Percentiles rank a stretch among this genome's conserved stretches.
Evolutionary conservation across 176 grass and related monocot genomes (phyloP).

Genomic region (Zoysia pacifica): DNA sequence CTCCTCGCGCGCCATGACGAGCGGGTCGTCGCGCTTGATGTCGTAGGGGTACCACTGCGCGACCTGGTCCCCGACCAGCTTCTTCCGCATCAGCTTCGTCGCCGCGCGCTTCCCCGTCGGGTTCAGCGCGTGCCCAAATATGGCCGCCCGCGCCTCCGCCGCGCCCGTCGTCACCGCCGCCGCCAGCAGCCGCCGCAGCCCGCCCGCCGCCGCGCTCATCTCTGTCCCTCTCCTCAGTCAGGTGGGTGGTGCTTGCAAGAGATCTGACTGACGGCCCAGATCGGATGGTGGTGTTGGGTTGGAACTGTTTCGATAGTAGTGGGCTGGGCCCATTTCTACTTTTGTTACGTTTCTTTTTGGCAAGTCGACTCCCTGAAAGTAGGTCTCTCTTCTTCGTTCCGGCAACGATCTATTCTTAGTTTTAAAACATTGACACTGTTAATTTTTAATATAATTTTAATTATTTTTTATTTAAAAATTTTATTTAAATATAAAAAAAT

Average conservation of each 20-base stretch:
- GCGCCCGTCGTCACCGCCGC: constrained; percentile 51
- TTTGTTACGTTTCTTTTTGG: too few relatives aligned
- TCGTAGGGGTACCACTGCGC: constrained; percentile 83
- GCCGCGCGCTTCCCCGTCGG: constrained; percentile 63
- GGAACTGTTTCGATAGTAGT: too few relatives aligned
- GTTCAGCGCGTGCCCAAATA: constrained; percentile 69
- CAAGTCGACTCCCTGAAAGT: too few relatives aligned
- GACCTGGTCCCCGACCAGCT: constrained; percentile 64
- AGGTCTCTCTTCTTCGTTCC: too few relatives aligned
- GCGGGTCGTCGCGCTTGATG: constrained; percentile 65
- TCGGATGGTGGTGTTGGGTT: neutral
- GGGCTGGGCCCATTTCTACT: neutral
- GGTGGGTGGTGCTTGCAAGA: constrained; percentile 7
- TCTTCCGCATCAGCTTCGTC: constrained; percentile 73
- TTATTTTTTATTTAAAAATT: too few relatives aligned
- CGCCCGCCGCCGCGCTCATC: constrained; percentile 52
- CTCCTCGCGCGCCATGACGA: constrained; percentile 51
- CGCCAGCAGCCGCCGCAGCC: constrained; percentile 51
- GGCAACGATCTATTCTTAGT: too few relatives aligned
- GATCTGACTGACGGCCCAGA: constrained; percentile 8
- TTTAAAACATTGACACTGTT: too few relatives aligned
- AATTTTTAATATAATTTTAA: too few relatives aligned
- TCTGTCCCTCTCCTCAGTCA: neutral
- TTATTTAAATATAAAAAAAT: too few relatives aligned
- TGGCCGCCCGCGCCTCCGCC: constrained; percentile 57